Base-by-base conservation (phyloP, 768 basidiomycete species). In the Lentinula aciculospora region DNA sequence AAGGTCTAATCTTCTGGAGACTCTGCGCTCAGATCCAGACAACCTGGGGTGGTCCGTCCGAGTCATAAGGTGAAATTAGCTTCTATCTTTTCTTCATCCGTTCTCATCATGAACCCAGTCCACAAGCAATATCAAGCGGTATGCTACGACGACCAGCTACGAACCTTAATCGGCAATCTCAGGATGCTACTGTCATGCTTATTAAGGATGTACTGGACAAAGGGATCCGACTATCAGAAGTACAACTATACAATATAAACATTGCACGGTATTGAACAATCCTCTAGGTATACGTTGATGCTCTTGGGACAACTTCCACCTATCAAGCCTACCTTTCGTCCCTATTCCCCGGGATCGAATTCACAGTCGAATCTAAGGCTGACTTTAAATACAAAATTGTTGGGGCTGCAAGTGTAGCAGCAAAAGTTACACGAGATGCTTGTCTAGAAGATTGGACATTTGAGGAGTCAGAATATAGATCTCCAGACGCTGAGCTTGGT, bases 381-480 rank as follows among this genome's bases (percentile, higher is more conserved):
- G 97, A 99, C 67, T 86, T 87, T n/a, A 85, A 91, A 60, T 99
- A 84, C 80, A 97, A 94, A 66, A 95, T 99, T 59, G 97, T 99
- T 59, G 89, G 93, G 21, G 97, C 97, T 5, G 97, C 96, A 1
- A 94, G 92, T 68, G 92, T 98, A n/a, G 94, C 94, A 2, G 97
- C 97, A 2, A 99, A 99, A 72, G 94, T 96, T 27, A 98, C 95
- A 0, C 79, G 96, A 57, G 96, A 98, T 66, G 84, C 88, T 6
- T 94, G 93, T 70, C 77, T 98, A 19, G 88, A 95, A 60, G 79
- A 79, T 3, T 98, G 96, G 96, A 66, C 77, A 9, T 95, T 86
- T 62, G 84, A 90, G 69, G 91, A 92, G 29, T 66, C 66, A 9
- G 66, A 69, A 2, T 63, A 68, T 37, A 56, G 58, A 4, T 60